phyloP scores from a whole-genome alignment of 1,139 yeast species.

The Kodamaea sp. region DNA sequence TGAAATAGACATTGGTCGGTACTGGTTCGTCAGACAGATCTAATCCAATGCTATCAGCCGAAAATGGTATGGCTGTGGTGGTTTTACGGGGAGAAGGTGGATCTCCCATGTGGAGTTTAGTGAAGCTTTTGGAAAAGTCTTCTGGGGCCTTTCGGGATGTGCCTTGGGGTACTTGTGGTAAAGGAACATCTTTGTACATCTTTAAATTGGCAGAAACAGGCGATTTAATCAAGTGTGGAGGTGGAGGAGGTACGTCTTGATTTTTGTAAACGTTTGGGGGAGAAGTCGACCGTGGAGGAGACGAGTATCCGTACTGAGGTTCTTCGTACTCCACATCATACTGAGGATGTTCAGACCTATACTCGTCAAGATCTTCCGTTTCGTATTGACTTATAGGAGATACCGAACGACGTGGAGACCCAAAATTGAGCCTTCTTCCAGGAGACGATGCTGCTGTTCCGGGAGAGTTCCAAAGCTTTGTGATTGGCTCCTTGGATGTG shows the following conservation, averaged over 20 bases:
- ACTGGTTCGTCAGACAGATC: constrained; percentile 28
- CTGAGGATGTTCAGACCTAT: constrained; percentile 19
- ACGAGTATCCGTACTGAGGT: constrained; percentile 14
- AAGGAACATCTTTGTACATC: constrained; percentile 3
- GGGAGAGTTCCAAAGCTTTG: constrained; percentile 23
- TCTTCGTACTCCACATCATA: constrained; percentile 11
- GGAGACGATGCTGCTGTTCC: constrained; percentile 7
- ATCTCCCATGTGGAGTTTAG: constrained; percentile 6
- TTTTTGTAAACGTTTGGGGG: constrained; percentile 18
- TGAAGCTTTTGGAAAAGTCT: constrained; percentile 3
- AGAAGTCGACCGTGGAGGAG: constrained; percentile 19
- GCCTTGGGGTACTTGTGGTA: constrained; percentile 2
- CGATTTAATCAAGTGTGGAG: constrained; percentile 8
- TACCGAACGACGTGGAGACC: constrained; percentile 11
- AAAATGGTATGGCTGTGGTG: constrained; percentile 34
- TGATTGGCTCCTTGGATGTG: constrained; percentile 39
- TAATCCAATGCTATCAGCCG: constrained; percentile 47
- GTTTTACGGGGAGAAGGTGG: constrained; percentile 5
- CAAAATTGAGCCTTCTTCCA: constrained; percentile 3
- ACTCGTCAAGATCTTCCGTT: constrained; percentile 20
- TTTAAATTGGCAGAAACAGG: constrained; percentile 1
- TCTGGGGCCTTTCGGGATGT: neutral
- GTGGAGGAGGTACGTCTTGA: constrained; percentile 8
- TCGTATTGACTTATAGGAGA: constrained; percentile 24
- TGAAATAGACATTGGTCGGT: constrained; percentile 39